Percentiles rank a stretch among this genome's conserved stretches.
These are phyloP conservation scores for Polygonum maritimum DNA, from an alignment of 148 eudicot species.

Conservation along the genomic window DNA sequence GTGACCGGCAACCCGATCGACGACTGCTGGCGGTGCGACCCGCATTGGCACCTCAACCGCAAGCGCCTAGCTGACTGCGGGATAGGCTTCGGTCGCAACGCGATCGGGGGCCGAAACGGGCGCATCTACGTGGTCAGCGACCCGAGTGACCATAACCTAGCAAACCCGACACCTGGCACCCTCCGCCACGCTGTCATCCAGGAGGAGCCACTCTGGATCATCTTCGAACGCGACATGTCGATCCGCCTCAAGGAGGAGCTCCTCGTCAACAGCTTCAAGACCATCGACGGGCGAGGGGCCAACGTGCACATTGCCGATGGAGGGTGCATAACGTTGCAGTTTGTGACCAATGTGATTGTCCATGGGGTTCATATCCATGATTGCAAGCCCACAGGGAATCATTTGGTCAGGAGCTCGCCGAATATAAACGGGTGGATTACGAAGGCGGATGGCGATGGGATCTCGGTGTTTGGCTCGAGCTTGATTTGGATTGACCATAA, in stretches of 20 bases:
- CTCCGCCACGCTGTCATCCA: constrained; percentile 9
- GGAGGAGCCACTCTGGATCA: constrained; percentile 11
- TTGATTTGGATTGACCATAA: constrained; percentile 12
- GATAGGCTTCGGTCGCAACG: constrained; percentile 9
- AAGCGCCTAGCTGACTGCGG: constrained; percentile 9
- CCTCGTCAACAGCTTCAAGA: constrained; percentile 3
- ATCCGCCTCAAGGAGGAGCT: constrained; percentile 10
- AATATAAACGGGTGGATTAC: not conserved
- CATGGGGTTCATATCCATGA: constrained; percentile 13
- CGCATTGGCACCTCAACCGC: constrained; percentile 4
- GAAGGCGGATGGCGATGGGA: constrained; percentile 9
- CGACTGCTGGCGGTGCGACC: constrained; percentile 16
- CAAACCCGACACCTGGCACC: constrained; percentile 12
- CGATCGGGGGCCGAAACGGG: not conserved
- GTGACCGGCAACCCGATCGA: constrained; percentile 12
- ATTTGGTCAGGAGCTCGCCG: constrained; percentile 8
- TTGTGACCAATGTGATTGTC: constrained; percentile 7
- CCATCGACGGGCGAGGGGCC: constrained; percentile 12
- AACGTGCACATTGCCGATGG: constrained; percentile 9
- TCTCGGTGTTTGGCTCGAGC: not conserved
- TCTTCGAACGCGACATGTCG: constrained; percentile 7
- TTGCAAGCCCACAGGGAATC: constrained; percentile 9
- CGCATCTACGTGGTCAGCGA: constrained; percentile 5
- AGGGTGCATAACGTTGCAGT: constrained; percentile 4
- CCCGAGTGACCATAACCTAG: constrained; percentile 5